A percentile compares a stretch with the other conserved stretches of the same genome.
These are phyloP conservation scores for Canna indica DNA, from an alignment of 176 grass and related monocot species.

Conservation along the genomic window DNA sequence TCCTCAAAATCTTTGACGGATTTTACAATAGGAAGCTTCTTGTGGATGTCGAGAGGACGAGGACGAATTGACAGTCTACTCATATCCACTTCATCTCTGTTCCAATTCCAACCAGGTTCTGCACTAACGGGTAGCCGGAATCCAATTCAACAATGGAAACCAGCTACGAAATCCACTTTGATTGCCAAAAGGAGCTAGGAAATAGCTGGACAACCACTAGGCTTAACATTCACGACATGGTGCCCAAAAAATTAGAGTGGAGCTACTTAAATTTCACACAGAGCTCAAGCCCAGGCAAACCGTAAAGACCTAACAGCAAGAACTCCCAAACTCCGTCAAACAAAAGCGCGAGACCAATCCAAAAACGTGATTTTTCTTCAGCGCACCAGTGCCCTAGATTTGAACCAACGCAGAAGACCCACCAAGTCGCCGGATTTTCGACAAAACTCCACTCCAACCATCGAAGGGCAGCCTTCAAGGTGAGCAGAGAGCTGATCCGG, in stretches of 20 bases:
- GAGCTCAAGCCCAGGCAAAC: background rate
- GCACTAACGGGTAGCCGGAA: no score
- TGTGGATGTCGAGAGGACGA: slow-evolving; percentile 97
- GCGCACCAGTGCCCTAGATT: slow-evolving; percentile 16
- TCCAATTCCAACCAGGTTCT: background rate
- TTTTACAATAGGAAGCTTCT: slow-evolving; percentile 87
- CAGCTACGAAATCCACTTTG: background rate
- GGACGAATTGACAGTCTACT: slow-evolving; percentile 89
- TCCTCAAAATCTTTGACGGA: slow-evolving; percentile 84
- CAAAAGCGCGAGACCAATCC: background rate
- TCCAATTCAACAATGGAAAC: background rate
- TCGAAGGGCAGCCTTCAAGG: background rate
- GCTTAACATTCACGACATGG: background rate
- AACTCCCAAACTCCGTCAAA: background rate
- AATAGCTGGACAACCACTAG: background rate
- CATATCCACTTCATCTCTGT: slow-evolving; percentile 72
- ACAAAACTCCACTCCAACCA: background rate
- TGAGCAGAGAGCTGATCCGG: background rate
- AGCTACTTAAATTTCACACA: background rate
- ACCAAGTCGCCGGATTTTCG: background rate
- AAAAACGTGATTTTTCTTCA: slow-evolving; percentile 2
- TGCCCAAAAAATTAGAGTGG: background rate
- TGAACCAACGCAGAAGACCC: background rate
- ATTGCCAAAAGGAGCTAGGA: background rate
- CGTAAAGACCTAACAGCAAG: background rate